Evolutionary conservation across 1,284 basidiomycete species (phyloP).

Genomic region (Lentinula novae-zelandiae): DNA sequence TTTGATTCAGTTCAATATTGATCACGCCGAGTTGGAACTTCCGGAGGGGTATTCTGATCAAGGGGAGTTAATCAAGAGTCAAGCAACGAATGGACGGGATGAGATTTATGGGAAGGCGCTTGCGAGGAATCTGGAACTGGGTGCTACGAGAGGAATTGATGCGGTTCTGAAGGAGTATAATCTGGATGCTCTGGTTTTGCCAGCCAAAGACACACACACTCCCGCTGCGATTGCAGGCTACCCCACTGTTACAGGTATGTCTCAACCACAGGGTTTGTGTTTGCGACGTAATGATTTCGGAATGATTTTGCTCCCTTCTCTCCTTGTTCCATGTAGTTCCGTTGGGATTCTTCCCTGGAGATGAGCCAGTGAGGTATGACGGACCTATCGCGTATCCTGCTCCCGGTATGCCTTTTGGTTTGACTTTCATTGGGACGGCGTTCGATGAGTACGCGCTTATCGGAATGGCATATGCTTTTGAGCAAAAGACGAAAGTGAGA

Average conservation of each 20-base stretch:
- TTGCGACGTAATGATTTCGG: background rate
- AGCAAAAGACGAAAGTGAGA: conserved; percentile 60
- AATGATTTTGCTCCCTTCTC: background rate
- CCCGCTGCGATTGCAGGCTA: conserved; percentile 56
- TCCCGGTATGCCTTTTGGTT: conserved; percentile 59
- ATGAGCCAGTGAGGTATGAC: conserved; percentile 34
- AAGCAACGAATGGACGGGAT: conserved; percentile 45
- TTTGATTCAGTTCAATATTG: conserved; percentile 52
- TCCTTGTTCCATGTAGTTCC: conserved; percentile 39
- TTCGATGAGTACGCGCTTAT: conserved; percentile 59
- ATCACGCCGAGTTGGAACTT: conserved; percentile 44
- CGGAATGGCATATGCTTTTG: conserved; percentile 60
- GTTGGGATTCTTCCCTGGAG: conserved; percentile 55
- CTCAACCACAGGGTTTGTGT: background rate
- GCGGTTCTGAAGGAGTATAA: conserved; percentile 45
- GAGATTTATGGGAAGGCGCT: conserved; percentile 46
- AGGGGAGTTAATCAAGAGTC: conserved; percentile 40
- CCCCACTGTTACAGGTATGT: conserved; percentile 51
- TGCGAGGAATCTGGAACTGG: conserved; percentile 47
- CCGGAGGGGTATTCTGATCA: conserved; percentile 46
- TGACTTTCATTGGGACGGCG: conserved; percentile 62
- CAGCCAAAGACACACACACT: conserved; percentile 44
- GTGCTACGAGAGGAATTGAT: conserved; percentile 56
- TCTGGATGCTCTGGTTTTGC: conserved; percentile 58
- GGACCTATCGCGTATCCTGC: conserved; percentile 44